A percentile compares a stretch with the other conserved stretches of the same genome.
phyloP scores from a whole-genome alignment of 169 alveolate species.

The Plasmodium cynomolgi region DNA sequence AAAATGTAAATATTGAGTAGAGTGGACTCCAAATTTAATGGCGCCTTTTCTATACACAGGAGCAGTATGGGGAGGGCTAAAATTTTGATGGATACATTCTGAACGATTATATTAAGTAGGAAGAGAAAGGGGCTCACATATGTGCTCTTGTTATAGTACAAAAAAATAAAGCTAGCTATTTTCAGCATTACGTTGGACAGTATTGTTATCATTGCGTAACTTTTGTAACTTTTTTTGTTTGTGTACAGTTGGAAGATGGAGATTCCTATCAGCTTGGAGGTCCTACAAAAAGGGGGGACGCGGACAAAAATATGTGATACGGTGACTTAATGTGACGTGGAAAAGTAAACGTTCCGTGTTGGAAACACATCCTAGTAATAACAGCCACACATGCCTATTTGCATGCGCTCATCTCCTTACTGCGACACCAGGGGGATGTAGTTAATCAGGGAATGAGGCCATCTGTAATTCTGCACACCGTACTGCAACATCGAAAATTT shows the following conservation, averaged over 20 bases:
- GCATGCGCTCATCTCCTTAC: constrained; percentile 12
- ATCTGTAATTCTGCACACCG: constrained; percentile 62
- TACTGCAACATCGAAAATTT: constrained; percentile 37
- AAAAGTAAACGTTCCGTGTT: not conserved
- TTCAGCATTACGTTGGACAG: constrained; percentile 29
- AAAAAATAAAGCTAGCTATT: constrained; percentile 23
- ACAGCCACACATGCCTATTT: not conserved
- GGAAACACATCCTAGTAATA: not conserved
- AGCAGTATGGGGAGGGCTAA: constrained; percentile 54
- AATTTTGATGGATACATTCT: constrained; percentile 53
- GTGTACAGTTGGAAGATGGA: constrained; percentile 56
- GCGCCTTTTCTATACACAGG: constrained; percentile 59
- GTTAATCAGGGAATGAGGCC: constrained; percentile 62
- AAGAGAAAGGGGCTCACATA: constrained; percentile 60
- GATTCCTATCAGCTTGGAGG: constrained; percentile 60
- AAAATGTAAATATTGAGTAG: constrained; percentile 51
- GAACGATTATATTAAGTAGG: constrained; percentile 53
- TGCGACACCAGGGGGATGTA: constrained; percentile 61
- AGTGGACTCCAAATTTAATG: constrained; percentile 65
- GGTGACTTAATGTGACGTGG: not conserved
- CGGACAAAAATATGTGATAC: not conserved
- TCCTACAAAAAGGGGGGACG: constrained; percentile 8
- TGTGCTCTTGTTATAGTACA: constrained; percentile 47
- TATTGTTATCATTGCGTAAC: constrained; percentile 50
- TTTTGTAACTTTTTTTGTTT: constrained; percentile 25